Base-by-base conservation (phyloP, 495 filamentous ascomycete genomes). In the Hypoxylon cercidicola region DNA sequence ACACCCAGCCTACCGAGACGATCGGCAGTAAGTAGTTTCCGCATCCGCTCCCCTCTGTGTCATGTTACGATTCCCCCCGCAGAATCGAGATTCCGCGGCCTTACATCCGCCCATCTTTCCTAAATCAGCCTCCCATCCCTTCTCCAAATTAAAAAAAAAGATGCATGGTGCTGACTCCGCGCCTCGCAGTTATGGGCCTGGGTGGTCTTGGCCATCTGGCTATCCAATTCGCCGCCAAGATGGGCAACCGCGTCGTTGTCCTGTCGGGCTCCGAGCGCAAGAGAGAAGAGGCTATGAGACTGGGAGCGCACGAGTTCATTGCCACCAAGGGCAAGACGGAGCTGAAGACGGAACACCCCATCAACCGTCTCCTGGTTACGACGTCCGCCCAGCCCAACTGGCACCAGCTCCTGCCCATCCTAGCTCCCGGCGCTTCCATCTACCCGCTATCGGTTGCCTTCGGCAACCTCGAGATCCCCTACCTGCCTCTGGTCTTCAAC, bases 161-260 rank as follows among this genome's bases (percentile, higher is more conserved):
- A 28, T 28, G 25, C 25, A 28, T 3, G 25, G 3, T 23, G 54
- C 48, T 65, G 25, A 65, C 48, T 16, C 21, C 76, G n/a, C 69
- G 76, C 7, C 79, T 84, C 11, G 82, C 73, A 37, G 71, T 88
- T 19, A 78, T 87, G 54, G 86, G 85, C 4, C 72, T 88, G 12
- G 86, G 86, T 25, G 86, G 85, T 10, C 77, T 88, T 0, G 86
- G 86, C 8, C 85, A 89, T 70, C 60, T 88, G 48, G 85, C 85
- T 4, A 84, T 89, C 59, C 82, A 87, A 73, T 82, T 85, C 37
- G 85, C 84, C 9, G 64, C 75, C 23, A 84, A 85, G 64, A 83
- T 85, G 80, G 86, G 86, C 7, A 82, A 75, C 62, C 79, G 83
- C 16, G 86, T 88, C 0, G 81, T 88, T 2, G 86, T 85, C 0